Base-by-base conservation (phyloP, 257 asterid genomes). In the Petunia secreta region DNA sequence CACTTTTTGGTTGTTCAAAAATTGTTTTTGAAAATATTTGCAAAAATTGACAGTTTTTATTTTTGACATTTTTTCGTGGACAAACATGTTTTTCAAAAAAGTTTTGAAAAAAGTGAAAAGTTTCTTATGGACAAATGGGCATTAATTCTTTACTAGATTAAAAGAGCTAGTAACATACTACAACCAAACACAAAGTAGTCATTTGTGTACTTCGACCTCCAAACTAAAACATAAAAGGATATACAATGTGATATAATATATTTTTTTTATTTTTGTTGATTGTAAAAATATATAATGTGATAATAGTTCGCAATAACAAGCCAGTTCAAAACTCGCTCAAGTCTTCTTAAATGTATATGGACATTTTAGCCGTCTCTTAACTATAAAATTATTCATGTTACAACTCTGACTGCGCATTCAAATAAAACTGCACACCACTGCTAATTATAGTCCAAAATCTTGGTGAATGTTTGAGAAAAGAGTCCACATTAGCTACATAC, bases 291-390 rank as follows among this genome's bases (percentile, higher is more conserved):
- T 43, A 43, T n/a, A 43, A 67, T 41, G 55, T 67, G 38, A 67
- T n/a, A 43, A 7, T 16, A 41, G 3, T 4, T 8, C n/a, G 54
- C 54, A 67, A 43, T 43, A 66, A 67, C 54, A 43, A 43, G 75
- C 6, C 75, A 25, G 13, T 8, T 6, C 55, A 38, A 43, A 67
- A 67, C 55, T 67, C 55, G 43, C n/a, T n/a, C 54, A 67, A 67
- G 39, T 67, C 38, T 43, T n/a, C 75, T 67, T 15, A 67, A 44
- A 67, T 67, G 36, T 67, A 6, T 43, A 43, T n/a, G n/a, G 15
- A 67, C 39, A 43, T n/a, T 67, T 55, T 67, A 67, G 75, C n/a
- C 4, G 39, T 43, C 75, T 67, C 75, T n/a, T 38, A 67, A 67
- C 55, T 67, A 67, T 67, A 16, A 25, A 67, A 43, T 67, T 0